Conservation (phyloP, 805 yeast species). For the Kazachstania viticola region DNA sequence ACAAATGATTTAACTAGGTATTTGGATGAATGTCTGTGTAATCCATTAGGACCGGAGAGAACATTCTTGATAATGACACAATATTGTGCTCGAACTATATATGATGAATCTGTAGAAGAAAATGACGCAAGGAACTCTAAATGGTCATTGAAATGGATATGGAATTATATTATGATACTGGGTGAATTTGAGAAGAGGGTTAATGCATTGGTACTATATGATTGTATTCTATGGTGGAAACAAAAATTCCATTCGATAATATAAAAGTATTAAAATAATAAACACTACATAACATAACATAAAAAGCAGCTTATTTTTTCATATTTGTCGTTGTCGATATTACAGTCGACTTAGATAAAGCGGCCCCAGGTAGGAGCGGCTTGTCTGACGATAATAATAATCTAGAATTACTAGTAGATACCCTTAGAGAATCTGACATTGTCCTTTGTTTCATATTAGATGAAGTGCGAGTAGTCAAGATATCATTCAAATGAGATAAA, state of each 20-base stretch:
- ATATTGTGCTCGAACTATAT: slow-evolving; percentile 77
- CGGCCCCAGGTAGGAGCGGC: not conserved
- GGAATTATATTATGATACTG: slow-evolving; percentile 17
- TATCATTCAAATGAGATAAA: slow-evolving; percentile 6
- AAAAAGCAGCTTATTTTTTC: too few species aligned
- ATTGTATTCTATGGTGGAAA: slow-evolving; percentile 21
- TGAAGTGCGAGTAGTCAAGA: not conserved
- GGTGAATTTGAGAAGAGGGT: slow-evolving; percentile 17
- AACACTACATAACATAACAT: too few species aligned
- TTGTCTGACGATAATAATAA: not conserved
- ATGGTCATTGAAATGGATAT: slow-evolving; percentile 17
- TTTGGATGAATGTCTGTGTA: slow-evolving; percentile 70
- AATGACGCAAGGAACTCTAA: slow-evolving; percentile 16
- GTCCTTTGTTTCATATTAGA: not conserved
- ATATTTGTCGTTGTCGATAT: slow-evolving; percentile 1
- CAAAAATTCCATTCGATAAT: not conserved
- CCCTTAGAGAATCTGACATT: slow-evolving; percentile 1
- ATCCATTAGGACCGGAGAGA: slow-evolving; percentile 78
- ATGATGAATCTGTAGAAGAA: slow-evolving; percentile 47
- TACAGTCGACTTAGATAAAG: slow-evolving; percentile 1
- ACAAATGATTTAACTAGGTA: slow-evolving; percentile 90
- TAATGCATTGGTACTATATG: slow-evolving; percentile 21
- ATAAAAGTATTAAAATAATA: too few species aligned
- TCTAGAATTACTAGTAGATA: slow-evolving; percentile 4
- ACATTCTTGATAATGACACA: slow-evolving; percentile 82